Evolutionary conservation across 2,329 filamentous ascomycete species (phyloP).

Genomic region (Arthrobotrys pseudoclavata): DNA sequence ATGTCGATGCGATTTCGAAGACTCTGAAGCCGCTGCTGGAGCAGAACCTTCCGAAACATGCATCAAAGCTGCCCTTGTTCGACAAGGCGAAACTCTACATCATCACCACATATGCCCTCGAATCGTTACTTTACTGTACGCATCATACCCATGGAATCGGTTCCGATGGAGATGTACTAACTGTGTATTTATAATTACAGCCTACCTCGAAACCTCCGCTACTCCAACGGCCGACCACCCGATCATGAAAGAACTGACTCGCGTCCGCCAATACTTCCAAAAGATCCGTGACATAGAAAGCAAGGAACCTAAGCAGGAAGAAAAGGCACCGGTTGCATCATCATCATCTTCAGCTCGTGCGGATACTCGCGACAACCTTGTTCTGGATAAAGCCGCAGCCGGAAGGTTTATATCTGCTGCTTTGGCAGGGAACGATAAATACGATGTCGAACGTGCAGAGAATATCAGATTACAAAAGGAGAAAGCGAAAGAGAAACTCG

Average conservation of each 20-base stretch:
- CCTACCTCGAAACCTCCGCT: conserved; percentile 82
- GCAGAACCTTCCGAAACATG: conserved; percentile 75
- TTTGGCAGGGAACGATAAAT: conserved; percentile 72
- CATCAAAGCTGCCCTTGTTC: conserved; percentile 86
- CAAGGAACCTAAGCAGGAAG: conserved; percentile 38
- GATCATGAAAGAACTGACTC: conserved; percentile 85
- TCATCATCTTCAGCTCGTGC: conserved; percentile 63
- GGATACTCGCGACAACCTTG: conserved; percentile 50
- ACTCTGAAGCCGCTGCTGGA: conserved; percentile 80
- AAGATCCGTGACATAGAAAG: conserved; percentile 78
- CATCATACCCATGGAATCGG: conserved; percentile 62
- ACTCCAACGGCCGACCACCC: conserved; percentile 85
- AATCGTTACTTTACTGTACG: conserved; percentile 87
- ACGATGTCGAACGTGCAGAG: conserved; percentile 70
- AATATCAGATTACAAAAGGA: conserved; percentile 70
- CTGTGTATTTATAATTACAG: conserved; percentile 66
- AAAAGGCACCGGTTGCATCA: conserved; percentile 74
- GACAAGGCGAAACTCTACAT: conserved; percentile 95
- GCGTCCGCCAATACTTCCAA: conserved; percentile 89
- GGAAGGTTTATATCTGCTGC: conserved; percentile 79
- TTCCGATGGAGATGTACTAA: neutral
- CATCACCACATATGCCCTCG: conserved; percentile 87
- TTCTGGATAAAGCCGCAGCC: conserved; percentile 62
- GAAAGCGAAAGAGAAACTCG: conserved; percentile 69
- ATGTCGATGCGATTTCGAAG: conserved; percentile 83